Base-by-base conservation (phyloP, 129 eudicot species). In the Ambrosia artemisiifolia region DNA sequence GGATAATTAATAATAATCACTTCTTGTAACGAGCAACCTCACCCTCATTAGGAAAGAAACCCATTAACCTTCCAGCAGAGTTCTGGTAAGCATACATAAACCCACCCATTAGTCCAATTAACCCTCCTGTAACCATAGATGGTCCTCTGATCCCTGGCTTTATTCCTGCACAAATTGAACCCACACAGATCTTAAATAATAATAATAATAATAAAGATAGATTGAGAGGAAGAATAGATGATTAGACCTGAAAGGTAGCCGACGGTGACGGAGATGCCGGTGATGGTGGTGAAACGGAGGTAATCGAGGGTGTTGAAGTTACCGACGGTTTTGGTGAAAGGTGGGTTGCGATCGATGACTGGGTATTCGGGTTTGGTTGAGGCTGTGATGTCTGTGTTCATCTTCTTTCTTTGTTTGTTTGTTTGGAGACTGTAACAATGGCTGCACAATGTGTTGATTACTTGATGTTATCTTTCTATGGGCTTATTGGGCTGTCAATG, bases 181-280 rank as follows among this genome's bases (percentile, higher is more conserved):
- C 12, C 32, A 24, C 24, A 7, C 11, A 40, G 33, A 38, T 61
- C 7, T 44, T 56, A 43, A 54, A 12, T 6, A 19, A 65, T 75
- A 75, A 4, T 4, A 19, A 50, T 49, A 70, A 47, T 13, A n/a
- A n/a, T 4, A 11, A 11, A 44, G n/a, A 5, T 11, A 38, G 1
- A 24, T 6, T 42, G 49, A 43, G 49, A 43, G 44, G 1, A 44
- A 49, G 64, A 36, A 16, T 51, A 30, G 17, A 40, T n/a, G 7
- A 46, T 2, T 44, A 11, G 57, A 94, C 98, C 98, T 44, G 97
- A 90, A 61, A 94, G 90, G 80, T 94, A 94, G 32, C 96, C 98
- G 83, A 94, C 97, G 90, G 96, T 88, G 93, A 87, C 89, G 80
- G 96, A 88, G 78, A 90, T 86, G 86, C 97, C 97, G 85, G 95